Percentiles rank a stretch among this genome's conserved stretches.
These are phyloP conservation scores for Volvariella surrecta DNA, from an alignment of 1,284 basidiomycete species.

Conservation along the genomic window DNA sequence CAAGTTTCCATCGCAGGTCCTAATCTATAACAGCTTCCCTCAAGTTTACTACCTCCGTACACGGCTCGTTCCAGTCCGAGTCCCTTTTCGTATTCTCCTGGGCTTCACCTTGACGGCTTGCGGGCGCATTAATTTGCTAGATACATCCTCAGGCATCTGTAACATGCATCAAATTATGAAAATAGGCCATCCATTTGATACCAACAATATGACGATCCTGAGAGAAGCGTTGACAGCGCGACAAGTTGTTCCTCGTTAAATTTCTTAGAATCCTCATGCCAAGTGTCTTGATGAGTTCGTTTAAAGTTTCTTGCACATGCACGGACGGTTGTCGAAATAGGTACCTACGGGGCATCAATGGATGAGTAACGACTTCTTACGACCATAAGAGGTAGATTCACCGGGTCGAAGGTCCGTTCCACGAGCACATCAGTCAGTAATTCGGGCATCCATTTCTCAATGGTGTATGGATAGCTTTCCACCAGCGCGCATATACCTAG, in stretches of 20 bases:
- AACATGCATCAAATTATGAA: not conserved
- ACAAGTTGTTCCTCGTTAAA: constrained; percentile 70
- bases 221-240: constrained; percentile 62
- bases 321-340: constrained; percentile 65
- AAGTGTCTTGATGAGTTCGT: constrained; percentile 76
- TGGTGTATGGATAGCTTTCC: constrained; percentile 79
- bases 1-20: not conserved
- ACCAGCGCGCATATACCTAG: constrained; percentile 74
- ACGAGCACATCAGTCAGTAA: constrained; percentile 62
- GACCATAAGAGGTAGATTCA: constrained; percentile 19
- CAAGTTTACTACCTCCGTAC: no score
- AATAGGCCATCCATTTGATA: constrained; percentile 8
- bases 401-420: constrained; percentile 79
- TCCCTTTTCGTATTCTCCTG: no score
- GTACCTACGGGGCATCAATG: constrained; percentile 35
- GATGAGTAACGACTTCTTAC: not conserved
- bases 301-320: constrained; percentile 71
- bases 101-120: no score
- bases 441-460: constrained; percentile 80
- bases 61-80: no score
- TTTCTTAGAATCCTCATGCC: constrained; percentile 73
- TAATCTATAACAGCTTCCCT: no score
- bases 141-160: constrained; percentile 23
- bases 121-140: no score
- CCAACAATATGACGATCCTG: constrained; percentile 69